Evolutionary conservation across 345 rosid species (phyloP).

Genomic region (Eucalyptus sp.): DNA sequence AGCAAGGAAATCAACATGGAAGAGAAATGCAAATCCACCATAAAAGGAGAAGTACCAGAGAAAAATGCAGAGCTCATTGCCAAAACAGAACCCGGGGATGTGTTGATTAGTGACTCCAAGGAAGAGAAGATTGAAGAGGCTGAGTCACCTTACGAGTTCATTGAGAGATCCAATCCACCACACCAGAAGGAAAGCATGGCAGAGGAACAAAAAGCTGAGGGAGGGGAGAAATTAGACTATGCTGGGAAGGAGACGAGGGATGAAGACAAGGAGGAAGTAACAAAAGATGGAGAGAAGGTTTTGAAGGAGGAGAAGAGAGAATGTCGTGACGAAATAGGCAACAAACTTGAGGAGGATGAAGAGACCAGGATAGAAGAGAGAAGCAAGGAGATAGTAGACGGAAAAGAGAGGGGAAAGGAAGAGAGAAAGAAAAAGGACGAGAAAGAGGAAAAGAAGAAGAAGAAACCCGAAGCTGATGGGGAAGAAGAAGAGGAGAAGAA

Average conservation of each 20-base stretch:
- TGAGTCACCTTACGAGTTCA: not conserved
- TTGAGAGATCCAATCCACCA: not conserved
- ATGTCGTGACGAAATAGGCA: not conserved
- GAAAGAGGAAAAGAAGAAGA: not conserved
- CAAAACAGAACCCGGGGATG: not conserved
- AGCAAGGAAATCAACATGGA: not conserved
- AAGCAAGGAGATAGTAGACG: not conserved
- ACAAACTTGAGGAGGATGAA: not conserved
- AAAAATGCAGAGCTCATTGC: not conserved
- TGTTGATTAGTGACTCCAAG: not conserved
- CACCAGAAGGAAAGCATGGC: not conserved
- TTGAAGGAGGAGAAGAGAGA: not conserved
- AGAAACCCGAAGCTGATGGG: not conserved
- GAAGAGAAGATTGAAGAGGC: not conserved
- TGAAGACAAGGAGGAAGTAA: not conserved
- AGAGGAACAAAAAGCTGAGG: not conserved
- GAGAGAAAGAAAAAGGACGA: not conserved
- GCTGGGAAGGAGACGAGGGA: not conserved
- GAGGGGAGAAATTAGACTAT: not conserved
- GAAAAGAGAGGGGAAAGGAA: not conserved
- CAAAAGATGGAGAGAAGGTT: not conserved
- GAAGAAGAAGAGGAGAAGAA: not conserved
- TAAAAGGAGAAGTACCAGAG: not conserved
- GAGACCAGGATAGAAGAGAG: not conserved
- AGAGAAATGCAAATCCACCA: not conserved